These are phyloP conservation scores for Lactuca saligna DNA, from an alignment of 129 eudicot genomes.

Conservation along the genomic window DNA sequence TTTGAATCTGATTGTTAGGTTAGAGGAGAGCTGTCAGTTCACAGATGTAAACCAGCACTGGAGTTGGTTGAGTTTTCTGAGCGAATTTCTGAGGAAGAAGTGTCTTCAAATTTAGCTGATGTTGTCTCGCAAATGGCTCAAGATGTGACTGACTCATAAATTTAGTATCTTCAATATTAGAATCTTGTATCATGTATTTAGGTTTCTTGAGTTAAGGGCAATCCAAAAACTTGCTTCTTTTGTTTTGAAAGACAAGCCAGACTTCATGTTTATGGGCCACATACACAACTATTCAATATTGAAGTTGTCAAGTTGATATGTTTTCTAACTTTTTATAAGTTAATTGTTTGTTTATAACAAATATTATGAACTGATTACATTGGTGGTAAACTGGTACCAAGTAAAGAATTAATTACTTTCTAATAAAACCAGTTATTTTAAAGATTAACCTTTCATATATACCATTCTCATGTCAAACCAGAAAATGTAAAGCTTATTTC, in stretches of 20 bases:
- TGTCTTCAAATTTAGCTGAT: slow-evolving; percentile 79
- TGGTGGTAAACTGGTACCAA: neutral
- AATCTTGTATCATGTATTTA: neutral
- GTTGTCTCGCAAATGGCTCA: slow-evolving; percentile 90
- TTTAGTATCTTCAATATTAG: neutral
- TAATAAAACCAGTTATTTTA: too few species aligned
- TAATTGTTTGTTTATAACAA: neutral
- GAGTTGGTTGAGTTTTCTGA: slow-evolving; percentile 72
- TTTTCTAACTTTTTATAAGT: neutral
- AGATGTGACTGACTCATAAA: slow-evolving; percentile 59
- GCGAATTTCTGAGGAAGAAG: slow-evolving; percentile 47
- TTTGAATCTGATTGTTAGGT: slow-evolving; percentile 49
- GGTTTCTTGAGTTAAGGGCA: neutral
- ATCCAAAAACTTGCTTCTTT: neutral
- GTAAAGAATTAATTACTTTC: too few species aligned
- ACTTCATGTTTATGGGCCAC: slow-evolving; percentile 5
- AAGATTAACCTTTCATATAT: too few species aligned
- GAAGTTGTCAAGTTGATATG: slow-evolving; percentile 7
- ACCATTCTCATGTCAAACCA: too few species aligned
- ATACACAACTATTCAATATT: slow-evolving; percentile 1
- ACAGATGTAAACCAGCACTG: slow-evolving; percentile 81
- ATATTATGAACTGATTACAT: neutral
- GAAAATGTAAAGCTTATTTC: too few species aligned
- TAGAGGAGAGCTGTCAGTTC: slow-evolving; percentile 75
- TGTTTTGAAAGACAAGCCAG: neutral